phyloP scores from a whole-genome alignment of 2,329 filamentous ascomycete species.

The Cladosporium sphaerospermum region DNA sequence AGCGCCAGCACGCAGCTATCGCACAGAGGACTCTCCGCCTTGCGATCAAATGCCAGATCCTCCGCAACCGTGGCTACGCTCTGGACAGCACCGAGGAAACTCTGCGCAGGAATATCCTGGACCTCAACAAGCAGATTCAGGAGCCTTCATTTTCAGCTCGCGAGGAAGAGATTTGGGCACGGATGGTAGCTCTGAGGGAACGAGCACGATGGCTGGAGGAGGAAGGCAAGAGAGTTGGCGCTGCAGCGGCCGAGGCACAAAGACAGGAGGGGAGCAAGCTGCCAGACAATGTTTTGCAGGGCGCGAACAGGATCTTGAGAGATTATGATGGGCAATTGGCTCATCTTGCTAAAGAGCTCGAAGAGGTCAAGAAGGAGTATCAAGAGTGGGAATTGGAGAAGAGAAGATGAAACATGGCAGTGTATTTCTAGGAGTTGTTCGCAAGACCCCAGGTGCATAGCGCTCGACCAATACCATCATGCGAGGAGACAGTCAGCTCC shows the following conservation, averaged over 20 bases:
- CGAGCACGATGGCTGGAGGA: conserved; percentile 65
- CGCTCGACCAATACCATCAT: too few species aligned
- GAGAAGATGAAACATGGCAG: conserved; percentile 1
- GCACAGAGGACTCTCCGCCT: conserved; percentile 67
- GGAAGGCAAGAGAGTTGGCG: conserved; percentile 64
- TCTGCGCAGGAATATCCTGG: conserved; percentile 63
- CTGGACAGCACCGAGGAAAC: conserved; percentile 75
- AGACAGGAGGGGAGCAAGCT: conserved; percentile 45
- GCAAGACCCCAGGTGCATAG: too few species aligned
- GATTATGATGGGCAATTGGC: conserved; percentile 75
- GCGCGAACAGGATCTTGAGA: conserved; percentile 73
- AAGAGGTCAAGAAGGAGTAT: conserved; percentile 53
- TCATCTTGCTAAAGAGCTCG: conserved; percentile 64
- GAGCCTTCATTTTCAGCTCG: conserved; percentile 69
- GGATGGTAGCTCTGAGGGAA: conserved; percentile 67
- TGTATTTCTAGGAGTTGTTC: not conserved
- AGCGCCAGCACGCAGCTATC: conserved; percentile 65
- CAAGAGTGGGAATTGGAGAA: conserved; percentile 43
- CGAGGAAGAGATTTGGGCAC: conserved; percentile 80
- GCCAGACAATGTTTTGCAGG: conserved; percentile 63
- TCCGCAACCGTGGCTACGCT: conserved; percentile 75
- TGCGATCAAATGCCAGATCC: conserved; percentile 71
- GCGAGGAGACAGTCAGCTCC: too few species aligned
- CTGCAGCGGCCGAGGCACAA: conserved; percentile 35
- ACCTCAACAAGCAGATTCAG: conserved; percentile 62